Percentiles rank a stretch among this genome's conserved stretches.
These are phyloP conservation scores for Aspergillus neoniger DNA, from an alignment of 2,329 filamentous ascomycete species.

Conservation along the genomic window DNA sequence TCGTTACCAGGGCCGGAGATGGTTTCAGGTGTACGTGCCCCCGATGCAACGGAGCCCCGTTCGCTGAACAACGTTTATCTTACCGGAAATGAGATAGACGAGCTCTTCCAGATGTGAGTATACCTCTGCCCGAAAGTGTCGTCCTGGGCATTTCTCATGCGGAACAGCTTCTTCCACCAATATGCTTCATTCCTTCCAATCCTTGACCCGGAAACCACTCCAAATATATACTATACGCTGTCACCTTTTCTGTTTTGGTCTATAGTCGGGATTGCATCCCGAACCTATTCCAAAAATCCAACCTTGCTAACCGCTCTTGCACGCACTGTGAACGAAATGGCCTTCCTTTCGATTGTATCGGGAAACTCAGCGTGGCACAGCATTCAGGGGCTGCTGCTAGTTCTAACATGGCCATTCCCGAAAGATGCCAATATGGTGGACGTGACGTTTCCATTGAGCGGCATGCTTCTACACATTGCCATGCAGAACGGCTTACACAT, in stretches of 20 bases:
- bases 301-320: constrained; percentile 40
- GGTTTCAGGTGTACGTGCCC: constrained; percentile 11
- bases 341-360: constrained; percentile 36
- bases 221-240: constrained; percentile 75
- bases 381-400: constrained; percentile 41
- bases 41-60: constrained; percentile 31
- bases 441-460: constrained; percentile 39
- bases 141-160: neutral
- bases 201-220: constrained; percentile 54
- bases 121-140: too few species aligned
- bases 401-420: constrained; percentile 46
- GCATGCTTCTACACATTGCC: constrained; percentile 43
- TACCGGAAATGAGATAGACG: constrained; percentile 38
- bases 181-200: constrained; percentile 44
- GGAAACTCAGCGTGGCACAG: constrained; percentile 34
- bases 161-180: constrained; percentile 39
- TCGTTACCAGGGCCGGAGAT: constrained; percentile 13
- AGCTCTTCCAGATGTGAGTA: constrained; percentile 39
- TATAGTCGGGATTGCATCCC: constrained; percentile 46
- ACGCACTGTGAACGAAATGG: constrained; percentile 39
- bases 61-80: constrained; percentile 34
- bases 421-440: constrained; percentile 36
- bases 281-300: constrained; percentile 42
- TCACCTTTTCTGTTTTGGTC: constrained; percentile 85
- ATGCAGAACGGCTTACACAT: constrained; percentile 48